These are phyloP conservation scores for Tulasnella sp. DNA, from an alignment of 768 basidiomycete species.

Conservation along the genomic window DNA sequence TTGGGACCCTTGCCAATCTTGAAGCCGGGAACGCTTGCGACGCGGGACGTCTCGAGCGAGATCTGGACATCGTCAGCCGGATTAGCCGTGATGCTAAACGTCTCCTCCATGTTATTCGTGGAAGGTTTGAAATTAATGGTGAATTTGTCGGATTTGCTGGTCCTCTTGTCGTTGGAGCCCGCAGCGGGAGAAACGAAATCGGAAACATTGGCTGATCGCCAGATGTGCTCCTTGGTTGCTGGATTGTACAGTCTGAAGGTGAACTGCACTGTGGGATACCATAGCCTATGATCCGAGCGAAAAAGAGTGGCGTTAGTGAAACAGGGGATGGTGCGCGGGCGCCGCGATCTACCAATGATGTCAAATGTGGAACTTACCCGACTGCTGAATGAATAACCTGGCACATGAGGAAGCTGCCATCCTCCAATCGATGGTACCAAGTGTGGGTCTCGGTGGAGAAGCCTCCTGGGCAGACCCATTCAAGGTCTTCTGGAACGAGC, in stretches of 20 bases:
- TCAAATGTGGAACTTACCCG: constrained; percentile 57
- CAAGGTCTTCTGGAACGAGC: constrained; percentile 67
- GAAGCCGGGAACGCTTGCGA: constrained; percentile 73
- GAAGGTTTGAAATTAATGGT: constrained; percentile 61
- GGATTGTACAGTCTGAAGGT: constrained; percentile 85
- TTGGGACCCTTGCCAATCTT: constrained; percentile 85
- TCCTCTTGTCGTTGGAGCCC: constrained; percentile 66
- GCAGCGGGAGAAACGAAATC: constrained; percentile 76
- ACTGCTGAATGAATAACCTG: constrained; percentile 86
- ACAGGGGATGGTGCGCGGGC: constrained; percentile 11
- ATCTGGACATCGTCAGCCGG: constrained; percentile 76
- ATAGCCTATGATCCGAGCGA: constrained; percentile 54
- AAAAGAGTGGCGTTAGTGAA: neutral
- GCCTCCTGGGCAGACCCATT: constrained; percentile 78
- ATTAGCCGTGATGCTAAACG: constrained; percentile 74
- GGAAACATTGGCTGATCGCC: constrained; percentile 83
- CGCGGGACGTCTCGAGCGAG: constrained; percentile 66
- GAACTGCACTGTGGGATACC: constrained; percentile 94
- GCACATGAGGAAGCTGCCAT: constrained; percentile 73
- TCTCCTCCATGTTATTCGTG: constrained; percentile 60
- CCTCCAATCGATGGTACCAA: constrained; percentile 77
- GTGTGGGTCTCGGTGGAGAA: constrained; percentile 88
- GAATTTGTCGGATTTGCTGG: constrained; percentile 81
- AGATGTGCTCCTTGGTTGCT: constrained; percentile 63
- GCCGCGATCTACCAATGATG: constrained; percentile 28